phyloP scores from a whole-genome alignment of 2,329 filamentous ascomycete genomes.

The Colletotrichum higginsianum region DNA sequence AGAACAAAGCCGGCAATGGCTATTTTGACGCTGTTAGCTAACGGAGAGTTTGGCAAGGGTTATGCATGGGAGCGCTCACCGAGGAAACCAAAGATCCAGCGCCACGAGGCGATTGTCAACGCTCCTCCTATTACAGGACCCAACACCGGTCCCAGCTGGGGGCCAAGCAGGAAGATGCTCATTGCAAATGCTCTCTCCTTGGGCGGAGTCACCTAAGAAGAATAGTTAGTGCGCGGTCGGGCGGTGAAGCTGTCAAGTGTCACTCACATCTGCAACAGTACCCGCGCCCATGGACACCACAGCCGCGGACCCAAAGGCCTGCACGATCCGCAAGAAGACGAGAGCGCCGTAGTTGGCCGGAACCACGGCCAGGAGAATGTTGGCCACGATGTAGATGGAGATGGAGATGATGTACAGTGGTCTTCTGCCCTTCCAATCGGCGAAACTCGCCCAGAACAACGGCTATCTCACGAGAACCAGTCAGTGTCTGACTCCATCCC shows the following conservation, averaged over 20 bases:
- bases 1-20: constrained; percentile 51
- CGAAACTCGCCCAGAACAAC: constrained; percentile 57
- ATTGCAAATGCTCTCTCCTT: constrained; percentile 56
- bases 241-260: neutral
- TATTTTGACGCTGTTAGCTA: constrained; percentile 38
- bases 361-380: constrained; percentile 55
- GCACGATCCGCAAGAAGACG: constrained; percentile 57
- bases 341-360: constrained; percentile 56
- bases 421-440: constrained; percentile 57
- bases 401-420: constrained; percentile 58
- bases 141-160: constrained; percentile 59
- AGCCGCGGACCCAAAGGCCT: constrained; percentile 59
- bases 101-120: constrained; percentile 55
- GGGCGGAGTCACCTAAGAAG: constrained; percentile 51
- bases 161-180: constrained; percentile 59
- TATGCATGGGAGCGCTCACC: constrained; percentile 26
- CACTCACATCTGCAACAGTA: constrained; percentile 56
- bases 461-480: constrained; percentile 46
- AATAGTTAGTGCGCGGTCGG: constrained; percentile 3
- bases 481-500: neutral
- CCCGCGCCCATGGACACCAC: constrained; percentile 60
- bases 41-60: neutral
- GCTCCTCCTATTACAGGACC: constrained; percentile 60
- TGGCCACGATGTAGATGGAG: constrained; percentile 55
- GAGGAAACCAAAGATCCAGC: constrained; percentile 61